A percentile compares a stretch with the other conserved stretches of the same genome.
These are phyloP conservation scores for Marasmius sp. DNA, from an alignment of 1,284 basidiomycete genomes.

Conservation along the genomic window DNA sequence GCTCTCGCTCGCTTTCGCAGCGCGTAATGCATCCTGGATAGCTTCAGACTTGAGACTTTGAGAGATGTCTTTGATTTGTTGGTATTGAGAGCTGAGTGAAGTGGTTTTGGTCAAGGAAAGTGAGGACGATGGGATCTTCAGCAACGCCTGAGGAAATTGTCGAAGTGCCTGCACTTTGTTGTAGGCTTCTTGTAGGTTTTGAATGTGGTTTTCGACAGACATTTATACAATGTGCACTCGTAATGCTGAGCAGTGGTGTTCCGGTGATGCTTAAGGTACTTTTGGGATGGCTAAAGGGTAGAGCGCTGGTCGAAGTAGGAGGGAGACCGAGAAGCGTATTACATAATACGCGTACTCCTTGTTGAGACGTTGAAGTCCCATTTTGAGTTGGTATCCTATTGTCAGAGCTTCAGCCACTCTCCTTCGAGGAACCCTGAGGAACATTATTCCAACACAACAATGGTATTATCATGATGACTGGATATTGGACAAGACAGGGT, in stretches of 20 bases:
- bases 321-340: too few species aligned
- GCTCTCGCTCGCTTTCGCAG: background rate
- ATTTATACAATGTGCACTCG: background rate
- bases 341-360: too few species aligned
- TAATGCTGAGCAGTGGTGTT: background rate
- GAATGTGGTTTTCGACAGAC: background rate
- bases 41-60: background rate
- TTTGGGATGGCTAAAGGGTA: too few species aligned
- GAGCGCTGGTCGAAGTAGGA: too few species aligned
- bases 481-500: background rate
- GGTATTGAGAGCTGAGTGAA: background rate
- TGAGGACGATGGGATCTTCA: background rate
- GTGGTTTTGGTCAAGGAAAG: background rate
- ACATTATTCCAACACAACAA: background rate
- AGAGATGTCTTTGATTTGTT: background rate
- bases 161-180: background rate
- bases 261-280: too few species aligned
- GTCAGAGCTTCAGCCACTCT: too few species aligned
- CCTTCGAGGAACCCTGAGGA: too few species aligned
- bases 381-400: too few species aligned
- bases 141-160: background rate
- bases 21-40: background rate
- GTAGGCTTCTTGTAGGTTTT: background rate
- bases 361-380: too few species aligned
- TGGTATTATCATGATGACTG: background rate